Evolutionary conservation across 306 rosid species (phyloP).

Genomic region (Begonia loranthoides): DNA sequence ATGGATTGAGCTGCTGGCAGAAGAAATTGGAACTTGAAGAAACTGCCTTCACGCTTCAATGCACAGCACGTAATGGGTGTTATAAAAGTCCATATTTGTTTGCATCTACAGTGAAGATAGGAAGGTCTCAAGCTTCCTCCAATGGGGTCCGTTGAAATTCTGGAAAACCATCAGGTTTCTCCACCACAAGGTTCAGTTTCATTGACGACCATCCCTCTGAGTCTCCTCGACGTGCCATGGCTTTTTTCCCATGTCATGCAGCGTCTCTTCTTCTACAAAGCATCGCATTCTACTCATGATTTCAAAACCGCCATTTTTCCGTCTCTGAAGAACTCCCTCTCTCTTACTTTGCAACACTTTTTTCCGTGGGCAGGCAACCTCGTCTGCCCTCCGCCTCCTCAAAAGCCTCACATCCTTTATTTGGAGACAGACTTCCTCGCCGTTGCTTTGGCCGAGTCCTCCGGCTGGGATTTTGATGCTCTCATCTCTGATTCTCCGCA

Average conservation of each 20-base stretch:
- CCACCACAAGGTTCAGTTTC: slow-evolving; percentile 25
- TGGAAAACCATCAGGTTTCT: background rate
- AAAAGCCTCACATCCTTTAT: slow-evolving; percentile 18
- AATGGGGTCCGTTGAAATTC: too few species aligned
- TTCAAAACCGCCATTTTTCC: slow-evolving; percentile 16
- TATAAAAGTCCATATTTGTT: too few species aligned
- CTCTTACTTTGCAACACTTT: slow-evolving; percentile 22
- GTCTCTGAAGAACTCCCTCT: slow-evolving; percentile 21
- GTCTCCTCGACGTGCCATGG: slow-evolving; percentile 21
- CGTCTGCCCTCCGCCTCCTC: slow-evolving; percentile 17
- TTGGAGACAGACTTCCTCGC: slow-evolving; percentile 3
- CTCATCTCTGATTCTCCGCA: slow-evolving; percentile 7
- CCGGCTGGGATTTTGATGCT: slow-evolving; percentile 4
- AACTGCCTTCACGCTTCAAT: too few species aligned
- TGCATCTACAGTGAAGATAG: too few species aligned
- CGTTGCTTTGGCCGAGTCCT: slow-evolving; percentile 9
- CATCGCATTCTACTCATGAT: slow-evolving; percentile 14
- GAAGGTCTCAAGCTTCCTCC: too few species aligned
- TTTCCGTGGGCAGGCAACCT: slow-evolving; percentile 17
- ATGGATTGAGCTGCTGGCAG: too few species aligned
- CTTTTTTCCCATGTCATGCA: slow-evolving; percentile 1
- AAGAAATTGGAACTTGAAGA: too few species aligned
- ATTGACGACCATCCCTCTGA: slow-evolving; percentile 18
- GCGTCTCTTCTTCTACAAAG: slow-evolving; percentile 21
- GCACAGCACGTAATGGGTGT: too few species aligned